These are phyloP conservation scores for Candida nonsorbophila DNA, from an alignment of 805 yeast genomes.

Conservation along the genomic window DNA sequence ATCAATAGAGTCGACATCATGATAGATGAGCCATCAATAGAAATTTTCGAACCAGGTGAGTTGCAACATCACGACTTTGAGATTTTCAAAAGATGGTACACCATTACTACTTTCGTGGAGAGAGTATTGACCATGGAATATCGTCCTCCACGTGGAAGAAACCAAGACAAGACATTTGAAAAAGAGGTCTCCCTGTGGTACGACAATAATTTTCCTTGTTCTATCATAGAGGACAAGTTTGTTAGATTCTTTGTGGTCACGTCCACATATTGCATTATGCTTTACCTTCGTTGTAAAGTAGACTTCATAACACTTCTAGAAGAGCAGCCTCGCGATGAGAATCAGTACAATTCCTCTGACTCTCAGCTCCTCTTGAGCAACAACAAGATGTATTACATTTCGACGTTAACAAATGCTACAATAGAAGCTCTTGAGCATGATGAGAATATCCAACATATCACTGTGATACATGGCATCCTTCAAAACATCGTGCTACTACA, in stretches of 20 bases:
- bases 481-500: constrained; percentile 21
- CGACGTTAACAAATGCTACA: constrained; percentile 10
- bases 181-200: constrained; percentile 12
- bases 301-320: constrained; percentile 19
- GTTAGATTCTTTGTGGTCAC: constrained; percentile 10
- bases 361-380: not conserved
- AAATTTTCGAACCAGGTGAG: constrained; percentile 17
- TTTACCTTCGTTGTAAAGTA: constrained; percentile 19
- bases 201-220: constrained; percentile 1
- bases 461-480: constrained; percentile 17
- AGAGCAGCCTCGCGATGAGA: not conserved
- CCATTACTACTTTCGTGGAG: constrained; percentile 15
- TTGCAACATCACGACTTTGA: constrained; percentile 13
- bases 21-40: constrained; percentile 14
- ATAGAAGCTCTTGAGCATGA: constrained; percentile 6
- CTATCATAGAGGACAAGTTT: constrained; percentile 8
- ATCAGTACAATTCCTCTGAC: constrained; percentile 7
- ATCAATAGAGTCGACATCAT: constrained; percentile 17
- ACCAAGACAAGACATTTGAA: constrained; percentile 14
- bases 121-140: constrained; percentile 16
- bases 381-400: no score
- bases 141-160: constrained; percentile 21
- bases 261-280: constrained; percentile 13
- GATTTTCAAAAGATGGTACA: constrained; percentile 15
- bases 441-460: constrained; percentile 16